Base-by-base conservation (phyloP, 352 stramenopile species). In the Pythium oligandrum region DNA sequence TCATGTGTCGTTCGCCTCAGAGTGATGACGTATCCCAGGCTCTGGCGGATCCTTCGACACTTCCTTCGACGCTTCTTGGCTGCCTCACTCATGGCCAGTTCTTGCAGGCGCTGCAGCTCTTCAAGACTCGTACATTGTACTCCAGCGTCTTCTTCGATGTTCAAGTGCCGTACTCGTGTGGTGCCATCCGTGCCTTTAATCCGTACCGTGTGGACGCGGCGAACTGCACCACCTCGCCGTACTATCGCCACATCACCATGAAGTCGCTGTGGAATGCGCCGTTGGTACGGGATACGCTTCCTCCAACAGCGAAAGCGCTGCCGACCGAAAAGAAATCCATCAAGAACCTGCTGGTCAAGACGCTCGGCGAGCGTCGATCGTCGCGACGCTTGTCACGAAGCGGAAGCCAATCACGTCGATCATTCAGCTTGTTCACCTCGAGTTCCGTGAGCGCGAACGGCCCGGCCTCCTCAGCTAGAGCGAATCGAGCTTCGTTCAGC, bases 71-170 rank as follows among this genome's bases (percentile, higher is more conserved):
- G 9, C 66, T 92, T 17, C 66, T 93, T 6, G 82, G 71, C 42
- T 91, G 80, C 48, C 66, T 93, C 44, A 70, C 68, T 12, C 66
- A 70, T 40, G 83, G 83, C 0, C 74, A 84, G 56, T 93, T 93
- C 57, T 74, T 91, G 48, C 76, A 87, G 40, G 83, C 80, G 40
- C 63, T 91, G 42, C 67, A 78, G 39, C 54, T 84, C 53, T 93
- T 93, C 57, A 73, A 78, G 60, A 70, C 53, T 5, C 74, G 83
- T 2, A 75, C 78, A 6, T 42, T 91, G 55, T 93, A 93, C 59
- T 71, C 78, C 7, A 93, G 78, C 37, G 70, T 93, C 26, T 93
- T 90, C 59, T 87, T 83, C 45, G 83, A 93, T 51, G 55, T 91
- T 42, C 76, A 90, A 43, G 83, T 90, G 34, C 78, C 83, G n/a